Evolutionary conservation across 257 asterid genomes (phyloP), one percentile per base, ranked within the genome.

Genomic region (Voacanga thouarsii): DNA sequence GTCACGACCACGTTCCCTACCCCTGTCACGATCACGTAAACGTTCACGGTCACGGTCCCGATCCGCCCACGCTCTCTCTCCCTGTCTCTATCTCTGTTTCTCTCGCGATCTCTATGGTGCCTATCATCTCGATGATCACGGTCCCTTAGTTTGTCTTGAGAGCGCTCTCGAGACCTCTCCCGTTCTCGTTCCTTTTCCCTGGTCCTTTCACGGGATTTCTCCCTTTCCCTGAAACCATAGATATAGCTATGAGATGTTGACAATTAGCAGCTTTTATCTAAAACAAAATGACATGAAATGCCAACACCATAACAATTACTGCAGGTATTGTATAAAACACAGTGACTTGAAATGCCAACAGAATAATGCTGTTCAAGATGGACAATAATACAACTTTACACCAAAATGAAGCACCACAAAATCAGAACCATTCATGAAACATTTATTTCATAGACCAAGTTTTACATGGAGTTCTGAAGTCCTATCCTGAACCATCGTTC

Each of bases 81-180:
- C 63, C 89, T 85, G 60, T 90, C 97, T 81, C 77, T 88, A 49
- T 89, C 97, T 65, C 87, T 83, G 79, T 51, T 96, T 79, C 92
- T 88, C 47, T 96, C 99, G 5, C 96, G 96, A 71, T 96, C 99
- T 77, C 93, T 85, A 78, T 93, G 98, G 86, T 89, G 97, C 80
- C 90, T 89, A 57, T 95, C 96, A 26, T 91, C 99, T 82, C 94
- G 88, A 49, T 85, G 91, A 71, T 95, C 98, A 74, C 97, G 99
- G 12, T 93, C 99, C 82, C 86, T 88, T 67, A 91, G 81, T 72
- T 88, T 85, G 26, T 95, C 99, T 59, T 87, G 97, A 44, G 99
- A 94, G 71, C 82, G 93, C 69, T 92, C 97, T 8, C 91, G 91
- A 77, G 97, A 88, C 81, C 21, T 89, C 78, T 90, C 97, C 24